These are phyloP conservation scores for Craspedostauros australis DNA, from an alignment of 108 stramenopile genomes.

Conservation along the genomic window DNA sequence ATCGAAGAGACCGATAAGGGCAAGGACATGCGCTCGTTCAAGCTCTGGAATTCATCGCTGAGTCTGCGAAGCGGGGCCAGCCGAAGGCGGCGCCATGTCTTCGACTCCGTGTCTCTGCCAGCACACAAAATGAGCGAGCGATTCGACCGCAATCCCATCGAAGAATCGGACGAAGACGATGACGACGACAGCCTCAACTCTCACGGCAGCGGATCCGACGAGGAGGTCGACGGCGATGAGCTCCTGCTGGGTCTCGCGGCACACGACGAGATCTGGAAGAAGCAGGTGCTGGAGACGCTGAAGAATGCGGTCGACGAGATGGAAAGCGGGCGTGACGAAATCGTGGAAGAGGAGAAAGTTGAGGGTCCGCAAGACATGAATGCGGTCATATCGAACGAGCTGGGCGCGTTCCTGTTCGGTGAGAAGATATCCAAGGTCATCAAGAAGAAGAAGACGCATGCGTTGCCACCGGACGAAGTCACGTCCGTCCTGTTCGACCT, in stretches of 20 bases:
- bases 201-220: conserved; percentile 26
- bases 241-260: conserved; percentile 68
- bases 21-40: conserved; percentile 43
- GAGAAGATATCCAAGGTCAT: conserved; percentile 54
- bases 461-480: conserved; percentile 73
- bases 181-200: conserved; percentile 13
- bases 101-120: conserved; percentile 22
- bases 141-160: conserved; percentile 1
- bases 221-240: conserved; percentile 33
- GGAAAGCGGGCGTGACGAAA: conserved; percentile 10
- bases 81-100: conserved; percentile 39
- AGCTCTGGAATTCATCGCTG: conserved; percentile 49
- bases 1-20: conserved; percentile 65
- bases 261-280: conserved; percentile 67
- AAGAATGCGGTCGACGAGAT: conserved; percentile 28
- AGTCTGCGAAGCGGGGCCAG: conserved; percentile 58
- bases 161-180: conserved; percentile 11
- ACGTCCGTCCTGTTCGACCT: conserved; percentile 76
- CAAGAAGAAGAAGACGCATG: conserved; percentile 48
- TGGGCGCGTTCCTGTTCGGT: conserved; percentile 69
- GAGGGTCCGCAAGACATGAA: conserved; percentile 1
- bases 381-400: conserved; percentile 16
- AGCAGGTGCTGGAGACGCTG: conserved; percentile 54
- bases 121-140: too few relatives aligned
- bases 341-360: background rate